Evolutionary conservation across 148 eudicot genomes (phyloP), one percentile per base, ranked within the genome.

Genomic region (Tetragonia tetragonoides): DNA sequence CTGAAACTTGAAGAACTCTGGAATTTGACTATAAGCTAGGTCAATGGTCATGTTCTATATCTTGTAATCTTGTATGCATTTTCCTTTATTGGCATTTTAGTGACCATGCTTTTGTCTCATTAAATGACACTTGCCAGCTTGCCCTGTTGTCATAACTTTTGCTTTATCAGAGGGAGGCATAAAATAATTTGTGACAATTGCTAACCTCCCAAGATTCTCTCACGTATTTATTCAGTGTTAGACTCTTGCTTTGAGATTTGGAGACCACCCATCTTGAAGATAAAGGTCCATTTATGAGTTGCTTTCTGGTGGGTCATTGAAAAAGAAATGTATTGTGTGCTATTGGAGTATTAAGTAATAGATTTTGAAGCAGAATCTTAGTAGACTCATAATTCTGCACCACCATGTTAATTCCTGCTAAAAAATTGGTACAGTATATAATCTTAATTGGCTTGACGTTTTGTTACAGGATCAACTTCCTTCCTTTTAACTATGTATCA

Each of bases 401-500:
- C 21, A 18, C 34, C 10, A 16, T n/a, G 5, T 0, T 15, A 21
- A 46, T 1, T 10, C 6, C 24, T 46, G 54, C 72, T 68, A 68
- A 44, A 68, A 9, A 23, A 3, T 57, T 60, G 21, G 10, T 17
- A 7, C 21, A 6, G 21, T 60, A 1, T 23, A 42, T 9, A 0
- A 65, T 20, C 0, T 18, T 47, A 28, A 67, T 28, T 56, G 66
- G 21, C 68, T n/a, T 59, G 57, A 14, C 56, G 44, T 34, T 37
- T 47, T 53, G 75, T 34, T 47, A 70, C 93, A 94, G 98, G 98
- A 77, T 86, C 98, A 78, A 89, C 96, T 12, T 90, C 97, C 74
- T 93, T 93, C 83, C 96, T 93, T 44, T 91, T 69, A 66, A 91
- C 93, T 2, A 87, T 81, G 80, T 93, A 93, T 75, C 89, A 85